Percentiles rank a stretch among this genome's conserved stretches.
phyloP scores from a whole-genome alignment of 2,329 filamentous ascomycete species.

The Fusarium miscanthi region DNA sequence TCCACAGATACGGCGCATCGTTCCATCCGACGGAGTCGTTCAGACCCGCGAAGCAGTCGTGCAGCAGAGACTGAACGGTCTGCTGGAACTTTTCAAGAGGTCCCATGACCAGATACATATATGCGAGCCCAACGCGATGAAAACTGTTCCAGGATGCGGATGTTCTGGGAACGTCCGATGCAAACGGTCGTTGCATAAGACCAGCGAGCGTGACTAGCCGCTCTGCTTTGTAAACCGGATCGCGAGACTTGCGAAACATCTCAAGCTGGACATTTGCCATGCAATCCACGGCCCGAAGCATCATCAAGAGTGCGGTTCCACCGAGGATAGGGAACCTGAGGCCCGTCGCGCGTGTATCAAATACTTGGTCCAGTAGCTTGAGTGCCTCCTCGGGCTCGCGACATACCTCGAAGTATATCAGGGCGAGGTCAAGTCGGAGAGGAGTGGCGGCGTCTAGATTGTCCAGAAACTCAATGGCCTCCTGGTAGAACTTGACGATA shows the following conservation, averaged over 20 bases:
- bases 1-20: not conserved
- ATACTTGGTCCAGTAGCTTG: conserved; percentile 34
- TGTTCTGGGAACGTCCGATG: not conserved
- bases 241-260: conserved; percentile 3
- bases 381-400: conserved; percentile 27
- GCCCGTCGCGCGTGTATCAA: conserved; percentile 17
- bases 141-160: not conserved
- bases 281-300: not conserved
- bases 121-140: not conserved
- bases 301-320: rapidly evolving
- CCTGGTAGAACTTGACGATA: conserved; percentile 38
- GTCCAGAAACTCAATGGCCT: conserved; percentile 40
- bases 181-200: not conserved
- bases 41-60: not conserved
- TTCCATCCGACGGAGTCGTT: conserved; percentile 12
- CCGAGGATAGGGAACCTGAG: not conserved
- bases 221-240: not conserved
- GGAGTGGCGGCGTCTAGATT: conserved; percentile 43
- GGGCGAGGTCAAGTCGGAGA: conserved; percentile 33
- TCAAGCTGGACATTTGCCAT: conserved; percentile 4
- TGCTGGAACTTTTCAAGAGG: conserved; percentile 5
- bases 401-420: conserved; percentile 28
- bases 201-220: not conserved
- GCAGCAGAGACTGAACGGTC: not conserved
- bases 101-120: conserved; percentile 15